phyloP scores from a whole-genome alignment of 2,329 filamentous ascomycete species.

The Paecilomyces sp. region DNA sequence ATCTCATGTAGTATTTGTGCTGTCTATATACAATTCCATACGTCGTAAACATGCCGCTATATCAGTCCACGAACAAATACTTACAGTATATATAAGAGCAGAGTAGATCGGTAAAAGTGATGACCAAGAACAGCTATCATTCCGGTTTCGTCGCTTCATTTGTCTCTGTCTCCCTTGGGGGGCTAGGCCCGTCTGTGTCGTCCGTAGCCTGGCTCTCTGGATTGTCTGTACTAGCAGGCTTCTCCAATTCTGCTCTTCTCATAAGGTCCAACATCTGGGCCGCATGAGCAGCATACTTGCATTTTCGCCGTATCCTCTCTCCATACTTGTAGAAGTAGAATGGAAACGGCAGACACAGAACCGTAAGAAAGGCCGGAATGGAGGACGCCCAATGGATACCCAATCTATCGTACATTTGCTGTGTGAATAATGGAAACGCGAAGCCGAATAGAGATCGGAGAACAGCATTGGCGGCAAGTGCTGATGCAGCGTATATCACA shows the following conservation, averaged over 20 bases:
- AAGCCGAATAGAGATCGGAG: slow-evolving; percentile 35
- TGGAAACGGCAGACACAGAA: slow-evolving; percentile 27
- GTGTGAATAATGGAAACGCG: slow-evolving; percentile 37
- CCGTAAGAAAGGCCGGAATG: slow-evolving; percentile 31
- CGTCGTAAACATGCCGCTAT: no score
- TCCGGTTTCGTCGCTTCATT: not conserved
- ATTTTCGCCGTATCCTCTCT: slow-evolving; percentile 22
- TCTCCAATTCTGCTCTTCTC: not conserved
- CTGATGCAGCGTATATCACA: slow-evolving; percentile 27
- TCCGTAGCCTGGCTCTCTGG: not conserved
- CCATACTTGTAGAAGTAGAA: slow-evolving; percentile 34
- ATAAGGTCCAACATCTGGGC: not conserved
- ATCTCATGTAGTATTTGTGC: no score
- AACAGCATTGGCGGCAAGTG: slow-evolving; percentile 33
- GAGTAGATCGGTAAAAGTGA: not conserved
- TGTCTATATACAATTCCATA: no score
- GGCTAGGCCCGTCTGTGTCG: not conserved
- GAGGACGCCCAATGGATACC: slow-evolving; percentile 37
- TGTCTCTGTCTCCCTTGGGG: not conserved
- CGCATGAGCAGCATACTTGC: slow-evolving; percentile 26
- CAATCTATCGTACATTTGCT: slow-evolving; percentile 30
- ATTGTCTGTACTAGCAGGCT: not conserved
- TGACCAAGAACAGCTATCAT: not conserved
- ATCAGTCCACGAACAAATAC: no score
- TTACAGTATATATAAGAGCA: no score